Evolutionary conservation across 148 eudicot species (phyloP), one percentile per base, ranked within the genome.

Genomic region (Linanthus parryae): DNA sequence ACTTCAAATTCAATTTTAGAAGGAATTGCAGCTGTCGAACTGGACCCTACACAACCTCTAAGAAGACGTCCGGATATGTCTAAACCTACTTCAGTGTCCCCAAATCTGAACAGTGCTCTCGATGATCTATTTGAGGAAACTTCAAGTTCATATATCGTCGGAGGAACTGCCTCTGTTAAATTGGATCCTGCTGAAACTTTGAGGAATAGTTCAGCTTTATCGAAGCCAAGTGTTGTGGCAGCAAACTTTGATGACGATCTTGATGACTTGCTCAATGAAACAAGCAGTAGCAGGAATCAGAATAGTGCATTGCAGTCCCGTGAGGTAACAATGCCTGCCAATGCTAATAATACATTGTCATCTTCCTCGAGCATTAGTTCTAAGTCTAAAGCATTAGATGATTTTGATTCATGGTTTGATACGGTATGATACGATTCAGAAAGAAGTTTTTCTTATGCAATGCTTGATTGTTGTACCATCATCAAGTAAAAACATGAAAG

Each of bases 381-480:
- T 4, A 82, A 82, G 31, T 64, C 87, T 22, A 57, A 74, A 53
- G 69, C 52, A n/a, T 33, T 82, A 40, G 94, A 84, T 57, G 97
- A 89, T 65, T 89, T 89, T 56, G 94, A 84, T 70, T 75, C 94
- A 21, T 89, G 94, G 89, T 70, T 89, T 7, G 83, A 84, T 59
- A 61, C 80, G 18, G 42, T 87, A 17, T 80, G 69, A 71, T 50
- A n/a, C n/a, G n/a, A n/a, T n/a, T n/a, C n/a, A n/a, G n/a, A n/a
- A n/a, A n/a, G n/a, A n/a, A n/a, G n/a, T n/a, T n/a, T n/a, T n/a
- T n/a, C n/a, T n/a, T n/a, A n/a, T n/a, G n/a, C n/a, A n/a, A n/a
- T n/a, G n/a, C n/a, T n/a, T n/a, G n/a, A n/a, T n/a, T n/a, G n/a
- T n/a, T n/a, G n/a, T n/a, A n/a, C n/a, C n/a, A n/a, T n/a, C n/a